Base-by-base conservation (phyloP, 306 rosid species). In the Inga laurina region DNA sequence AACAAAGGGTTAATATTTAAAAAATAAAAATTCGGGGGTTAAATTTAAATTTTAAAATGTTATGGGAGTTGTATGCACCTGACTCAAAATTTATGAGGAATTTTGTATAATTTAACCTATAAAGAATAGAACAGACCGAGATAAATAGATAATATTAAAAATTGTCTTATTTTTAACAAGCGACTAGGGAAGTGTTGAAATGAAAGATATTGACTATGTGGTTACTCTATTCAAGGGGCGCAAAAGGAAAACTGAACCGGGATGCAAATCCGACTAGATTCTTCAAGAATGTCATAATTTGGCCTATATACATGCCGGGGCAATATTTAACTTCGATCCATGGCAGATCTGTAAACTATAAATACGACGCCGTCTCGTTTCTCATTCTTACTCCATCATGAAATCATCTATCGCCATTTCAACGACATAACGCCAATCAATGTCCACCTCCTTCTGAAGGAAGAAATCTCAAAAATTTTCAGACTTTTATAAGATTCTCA, bases 361-460 rank as follows among this genome's bases (percentile, higher is more conserved):
- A 67, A 85, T 88, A 88, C 81, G 86, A 74, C 80, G 85, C 86
- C 87, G 80, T 79, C 41, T 59, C 48, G 7, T 8, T 48, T 65
- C 37, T 80, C 74, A 71, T 30, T n/a, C 51, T 77, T n/a, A 57
- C 43, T 72, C 62, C 83, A 89, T 81, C 61, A 75, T 84, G 87
- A 59, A 5, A 44, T 84, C 92, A 91, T 79, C 77, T 91, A n/a
- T 80, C 91, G 56, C 81, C 90, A 86, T 88, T 70, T 57, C 9
- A 79, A 79, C 82, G 39, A 61, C 79, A 85, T 85, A 84, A 57
- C 82, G 45, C 37, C 62, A 10, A 10, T 12, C 35, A 62, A 24
- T 64, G 34, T 19, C 13, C 19, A 0, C 21, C n/a, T 32, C 78
- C 57, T 41, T 32, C 8, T 10, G 9, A 21, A 34, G 56, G 24